A percentile compares a stretch with the other conserved stretches of the same genome.
These are phyloP conservation scores for Triticum dicoccoides DNA, from an alignment of 176 grass and related monocot genomes.

Conservation along the genomic window DNA sequence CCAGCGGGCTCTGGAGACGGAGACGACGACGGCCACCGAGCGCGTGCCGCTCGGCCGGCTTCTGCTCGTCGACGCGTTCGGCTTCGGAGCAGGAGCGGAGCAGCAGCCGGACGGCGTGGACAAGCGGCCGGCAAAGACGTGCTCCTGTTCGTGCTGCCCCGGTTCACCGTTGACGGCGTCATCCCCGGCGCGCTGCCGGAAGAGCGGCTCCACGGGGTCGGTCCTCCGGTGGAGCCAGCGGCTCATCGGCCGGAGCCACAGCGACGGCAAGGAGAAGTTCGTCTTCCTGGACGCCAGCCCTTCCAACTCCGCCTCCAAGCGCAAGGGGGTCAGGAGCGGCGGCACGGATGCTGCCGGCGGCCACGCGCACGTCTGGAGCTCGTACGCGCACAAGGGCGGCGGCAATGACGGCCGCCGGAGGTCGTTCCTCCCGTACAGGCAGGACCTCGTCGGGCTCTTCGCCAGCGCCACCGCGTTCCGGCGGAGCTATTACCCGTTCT, in stretches of 20 bases:
- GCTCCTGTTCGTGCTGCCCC: constrained; percentile 36
- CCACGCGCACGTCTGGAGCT: constrained; percentile 8
- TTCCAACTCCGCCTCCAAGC: not conserved
- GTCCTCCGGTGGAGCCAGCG: constrained; percentile 62
- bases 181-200: constrained; percentile 39
- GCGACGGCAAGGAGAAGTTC: constrained; percentile 91
- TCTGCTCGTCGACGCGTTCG: constrained; percentile 46
- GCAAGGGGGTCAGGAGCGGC: not conserved
- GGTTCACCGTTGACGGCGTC: not conserved
- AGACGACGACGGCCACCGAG: not conserved
- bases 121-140: constrained; percentile 29
- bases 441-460: constrained; percentile 56
- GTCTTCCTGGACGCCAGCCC: constrained; percentile 44
- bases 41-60: constrained; percentile 42
- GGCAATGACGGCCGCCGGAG: constrained; percentile 12
- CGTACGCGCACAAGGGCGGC: constrained; percentile 19
- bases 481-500: constrained; percentile 52
- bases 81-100: not conserved
- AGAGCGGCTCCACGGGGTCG: constrained; percentile 76
- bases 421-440: constrained; percentile 71
- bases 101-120: not conserved
- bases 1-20: not conserved
- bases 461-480: constrained; percentile 47
- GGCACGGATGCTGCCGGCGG: not conserved
- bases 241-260: constrained; percentile 55